These are phyloP conservation scores for Powellomyces hirtus DNA, from an alignment of 192 early-diverging fungal species.

Conservation along the genomic window DNA sequence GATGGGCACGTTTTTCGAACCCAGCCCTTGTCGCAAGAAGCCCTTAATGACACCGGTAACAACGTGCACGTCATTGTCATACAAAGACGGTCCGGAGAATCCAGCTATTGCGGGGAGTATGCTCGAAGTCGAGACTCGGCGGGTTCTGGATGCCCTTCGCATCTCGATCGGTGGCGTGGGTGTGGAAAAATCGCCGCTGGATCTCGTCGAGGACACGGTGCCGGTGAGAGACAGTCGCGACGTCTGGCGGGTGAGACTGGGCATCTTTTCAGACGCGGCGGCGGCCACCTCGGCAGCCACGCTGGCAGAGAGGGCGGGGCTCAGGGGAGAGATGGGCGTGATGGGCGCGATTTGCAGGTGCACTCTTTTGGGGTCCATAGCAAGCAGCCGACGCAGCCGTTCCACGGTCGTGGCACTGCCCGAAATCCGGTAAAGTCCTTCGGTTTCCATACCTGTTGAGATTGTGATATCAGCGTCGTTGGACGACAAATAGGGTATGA, in stretches of 20 bases:
- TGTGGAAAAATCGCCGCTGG: conserved; percentile 7
- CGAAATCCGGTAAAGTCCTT: conserved; percentile 53
- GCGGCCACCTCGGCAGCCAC: conserved; percentile 17
- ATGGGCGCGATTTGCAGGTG: conserved; percentile 27
- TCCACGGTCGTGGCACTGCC: conserved; percentile 44
- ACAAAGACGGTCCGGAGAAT: conserved; percentile 32
- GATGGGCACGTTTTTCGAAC: conserved; percentile 42
- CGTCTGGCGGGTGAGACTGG: conserved; percentile 19
- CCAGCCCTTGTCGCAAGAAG: conserved; percentile 46
- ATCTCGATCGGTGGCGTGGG: background rate
- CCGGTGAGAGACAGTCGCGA: conserved; percentile 44
- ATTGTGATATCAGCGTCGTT: background rate
- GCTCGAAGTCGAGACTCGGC: conserved; percentile 13
- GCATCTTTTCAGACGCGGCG: conserved; percentile 16
- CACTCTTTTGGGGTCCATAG: conserved; percentile 36
- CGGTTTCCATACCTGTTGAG: conserved; percentile 41
- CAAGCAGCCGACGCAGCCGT: conserved; percentile 38
- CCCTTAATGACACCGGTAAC: conserved; percentile 51
- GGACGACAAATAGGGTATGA: background rate
- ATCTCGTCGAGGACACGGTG: conserved; percentile 33
- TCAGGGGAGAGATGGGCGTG: conserved; percentile 16
- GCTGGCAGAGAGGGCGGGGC: conserved; percentile 20
- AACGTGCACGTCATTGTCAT: conserved; percentile 59
- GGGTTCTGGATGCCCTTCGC: conserved; percentile 5
- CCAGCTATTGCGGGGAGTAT: conserved; percentile 20